These are phyloP conservation scores for Pyrrhoderma noxium DNA, from an alignment of 1,284 basidiomycete genomes.

Conservation along the genomic window DNA sequence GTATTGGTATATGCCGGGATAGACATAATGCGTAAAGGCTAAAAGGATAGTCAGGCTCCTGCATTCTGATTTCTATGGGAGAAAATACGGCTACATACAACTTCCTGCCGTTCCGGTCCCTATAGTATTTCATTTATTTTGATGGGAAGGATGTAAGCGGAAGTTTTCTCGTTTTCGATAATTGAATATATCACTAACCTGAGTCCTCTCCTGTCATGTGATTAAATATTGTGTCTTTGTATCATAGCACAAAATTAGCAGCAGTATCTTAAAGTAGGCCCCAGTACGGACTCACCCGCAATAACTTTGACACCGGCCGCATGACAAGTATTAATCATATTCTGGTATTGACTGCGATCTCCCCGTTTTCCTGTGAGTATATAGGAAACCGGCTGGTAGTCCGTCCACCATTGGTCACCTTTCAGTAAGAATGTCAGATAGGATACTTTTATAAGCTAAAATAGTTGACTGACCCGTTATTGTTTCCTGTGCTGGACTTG, in stretches of 20 bases:
- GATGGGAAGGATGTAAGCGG: neutral
- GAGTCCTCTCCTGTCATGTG: constrained; percentile 48
- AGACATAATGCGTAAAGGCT: constrained; percentile 47
- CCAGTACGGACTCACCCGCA: constrained; percentile 34
- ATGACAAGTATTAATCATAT: constrained; percentile 54
- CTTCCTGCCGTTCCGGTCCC: constrained; percentile 45
- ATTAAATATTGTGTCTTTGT: constrained; percentile 53
- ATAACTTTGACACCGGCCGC: constrained; percentile 54
- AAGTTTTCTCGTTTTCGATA: neutral
- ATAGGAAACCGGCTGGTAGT: constrained; percentile 63
- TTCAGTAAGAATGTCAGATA: neutral
- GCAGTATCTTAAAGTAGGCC: neutral
- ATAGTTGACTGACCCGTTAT: constrained; percentile 20
- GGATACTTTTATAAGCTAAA: neutral
- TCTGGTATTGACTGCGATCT: constrained; percentile 42
- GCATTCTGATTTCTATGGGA: neutral
- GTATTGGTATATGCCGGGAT: constrained; percentile 19
- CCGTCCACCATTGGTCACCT: constrained; percentile 55
- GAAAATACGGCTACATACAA: constrained; percentile 12
- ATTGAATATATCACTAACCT: constrained; percentile 10
- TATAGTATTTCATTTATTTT: constrained; percentile 15
- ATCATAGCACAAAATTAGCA: neutral
- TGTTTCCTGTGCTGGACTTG: constrained; percentile 28
- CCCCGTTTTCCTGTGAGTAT: constrained; percentile 54
- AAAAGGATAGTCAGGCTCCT: neutral